phyloP scores from a whole-genome alignment of 345 rosid species.

The Pelargonium nanum region DNA sequence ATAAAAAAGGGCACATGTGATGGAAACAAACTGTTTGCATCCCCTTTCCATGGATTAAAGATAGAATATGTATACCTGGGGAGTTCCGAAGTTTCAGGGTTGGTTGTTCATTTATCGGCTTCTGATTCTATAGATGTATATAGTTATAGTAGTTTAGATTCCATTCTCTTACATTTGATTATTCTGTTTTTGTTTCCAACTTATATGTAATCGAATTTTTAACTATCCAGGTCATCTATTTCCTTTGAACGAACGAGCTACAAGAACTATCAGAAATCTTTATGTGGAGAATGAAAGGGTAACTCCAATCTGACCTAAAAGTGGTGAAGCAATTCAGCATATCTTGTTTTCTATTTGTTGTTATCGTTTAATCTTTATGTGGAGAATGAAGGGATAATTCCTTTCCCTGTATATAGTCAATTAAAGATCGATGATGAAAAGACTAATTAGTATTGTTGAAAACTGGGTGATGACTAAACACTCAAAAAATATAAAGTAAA shows the following conservation, averaged over 20 bases:
- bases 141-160: not conserved
- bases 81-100: no score
- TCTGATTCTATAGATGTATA: not conserved
- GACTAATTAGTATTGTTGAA: no score
- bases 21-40: not conserved
- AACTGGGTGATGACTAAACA: no score
- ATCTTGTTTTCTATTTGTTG: not conserved
- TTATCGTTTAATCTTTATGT: no score
- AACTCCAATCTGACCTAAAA: constrained; percentile 13
- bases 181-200: not conserved
- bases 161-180: not conserved
- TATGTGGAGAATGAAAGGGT: constrained; percentile 97
- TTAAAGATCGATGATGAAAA: no score
- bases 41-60: no score
- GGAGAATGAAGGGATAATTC: no score
- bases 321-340: not conserved
- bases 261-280: constrained; percentile 77
- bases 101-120: no score
- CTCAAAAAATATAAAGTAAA: no score
- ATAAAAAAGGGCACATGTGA: not conserved
- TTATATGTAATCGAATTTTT: constrained; percentile 2
- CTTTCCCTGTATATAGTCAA: no score
- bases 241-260: constrained; percentile 83
- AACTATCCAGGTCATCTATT: constrained; percentile 47
- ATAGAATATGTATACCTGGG: no score